These are phyloP conservation scores for Trichoderma gamsii DNA, from an alignment of 495 filamentous ascomycete species.

Conservation along the genomic window DNA sequence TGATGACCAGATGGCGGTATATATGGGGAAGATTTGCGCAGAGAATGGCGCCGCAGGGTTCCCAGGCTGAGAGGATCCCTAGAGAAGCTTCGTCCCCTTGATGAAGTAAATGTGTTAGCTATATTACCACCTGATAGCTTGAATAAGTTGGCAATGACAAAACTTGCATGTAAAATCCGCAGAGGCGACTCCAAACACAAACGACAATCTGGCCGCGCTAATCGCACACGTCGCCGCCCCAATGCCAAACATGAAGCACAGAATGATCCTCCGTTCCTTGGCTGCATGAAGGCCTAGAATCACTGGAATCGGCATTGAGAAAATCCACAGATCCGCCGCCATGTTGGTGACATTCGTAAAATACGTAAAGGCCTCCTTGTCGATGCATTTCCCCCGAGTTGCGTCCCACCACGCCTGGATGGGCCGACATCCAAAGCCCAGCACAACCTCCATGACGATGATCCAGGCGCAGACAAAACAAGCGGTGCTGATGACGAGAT, in stretches of 20 bases:
- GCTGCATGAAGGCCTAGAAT: constrained; percentile 30
- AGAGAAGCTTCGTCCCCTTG: constrained; percentile 35
- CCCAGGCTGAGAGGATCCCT: constrained; percentile 37
- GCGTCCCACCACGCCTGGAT: constrained; percentile 32
- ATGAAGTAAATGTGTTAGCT: not conserved
- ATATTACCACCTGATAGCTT: not conserved
- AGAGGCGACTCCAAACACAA: constrained; percentile 35
- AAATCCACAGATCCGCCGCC: constrained; percentile 34
- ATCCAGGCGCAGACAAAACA: constrained; percentile 22
- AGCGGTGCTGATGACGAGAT: constrained; percentile 18
- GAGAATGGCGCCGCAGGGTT: constrained; percentile 40
- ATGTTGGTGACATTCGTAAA: constrained; percentile 36
- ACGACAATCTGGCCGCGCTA: constrained; percentile 33
- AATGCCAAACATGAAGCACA: constrained; percentile 38
- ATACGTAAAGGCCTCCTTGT: constrained; percentile 31
- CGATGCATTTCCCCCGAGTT: constrained; percentile 25
- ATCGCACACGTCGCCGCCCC: constrained; percentile 38
- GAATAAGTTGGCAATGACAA: not conserved
- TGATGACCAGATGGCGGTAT: constrained; percentile 18
- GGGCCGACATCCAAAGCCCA: constrained; percentile 30
- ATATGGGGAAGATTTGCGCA: constrained; percentile 40
- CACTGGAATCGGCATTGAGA: constrained; percentile 33
- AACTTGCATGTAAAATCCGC: constrained; percentile 36
- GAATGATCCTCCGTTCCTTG: constrained; percentile 28
- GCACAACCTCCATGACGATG: constrained; percentile 25